Percentiles rank a stretch among this genome's conserved stretches.
phyloP scores from a whole-genome alignment of 306 rosid species.

The Corylus americana region DNA sequence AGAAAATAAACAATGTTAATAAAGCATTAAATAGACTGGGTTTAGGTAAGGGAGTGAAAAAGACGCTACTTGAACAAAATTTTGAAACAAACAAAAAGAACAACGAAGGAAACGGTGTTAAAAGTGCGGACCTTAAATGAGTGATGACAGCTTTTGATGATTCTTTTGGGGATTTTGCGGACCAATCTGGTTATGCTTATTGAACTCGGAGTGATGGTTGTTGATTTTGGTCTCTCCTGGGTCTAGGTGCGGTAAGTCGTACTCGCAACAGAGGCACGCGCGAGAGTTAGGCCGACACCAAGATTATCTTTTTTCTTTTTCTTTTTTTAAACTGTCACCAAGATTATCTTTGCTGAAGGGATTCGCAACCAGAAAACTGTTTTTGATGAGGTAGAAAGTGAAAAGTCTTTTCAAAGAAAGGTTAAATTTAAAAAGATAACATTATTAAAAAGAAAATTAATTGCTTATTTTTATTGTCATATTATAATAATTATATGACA shows the following conservation, averaged over 20 bases:
- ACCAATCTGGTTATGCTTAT: no score
- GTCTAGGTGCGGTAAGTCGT: background rate
- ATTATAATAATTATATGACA: no score
- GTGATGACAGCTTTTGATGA: background rate
- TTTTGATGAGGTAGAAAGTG: no score
- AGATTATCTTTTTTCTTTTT: no score
- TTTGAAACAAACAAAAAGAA: background rate
- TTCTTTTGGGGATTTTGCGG: background rate
- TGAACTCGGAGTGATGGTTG: no score
- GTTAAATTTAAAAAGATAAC: no score
- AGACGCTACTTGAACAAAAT: background rate
- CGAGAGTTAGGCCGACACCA: background rate
- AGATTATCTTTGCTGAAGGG: background rate
- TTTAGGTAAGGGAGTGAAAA: constrained; percentile 8
- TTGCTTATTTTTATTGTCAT: no score
- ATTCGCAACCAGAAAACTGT: no score
- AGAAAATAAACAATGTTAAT: background rate
- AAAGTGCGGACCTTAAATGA: background rate
- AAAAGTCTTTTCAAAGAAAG: no score
- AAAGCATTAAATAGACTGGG: background rate
- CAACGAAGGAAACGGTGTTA: background rate
- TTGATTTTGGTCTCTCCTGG: background rate
- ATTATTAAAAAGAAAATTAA: no score
- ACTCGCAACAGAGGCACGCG: constrained; percentile 17
- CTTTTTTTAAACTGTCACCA: background rate